Evolutionary conservation across 163 green algal species (phyloP), one percentile per base, ranked within the genome.

Genomic region (Botryococcus braunii): DNA sequence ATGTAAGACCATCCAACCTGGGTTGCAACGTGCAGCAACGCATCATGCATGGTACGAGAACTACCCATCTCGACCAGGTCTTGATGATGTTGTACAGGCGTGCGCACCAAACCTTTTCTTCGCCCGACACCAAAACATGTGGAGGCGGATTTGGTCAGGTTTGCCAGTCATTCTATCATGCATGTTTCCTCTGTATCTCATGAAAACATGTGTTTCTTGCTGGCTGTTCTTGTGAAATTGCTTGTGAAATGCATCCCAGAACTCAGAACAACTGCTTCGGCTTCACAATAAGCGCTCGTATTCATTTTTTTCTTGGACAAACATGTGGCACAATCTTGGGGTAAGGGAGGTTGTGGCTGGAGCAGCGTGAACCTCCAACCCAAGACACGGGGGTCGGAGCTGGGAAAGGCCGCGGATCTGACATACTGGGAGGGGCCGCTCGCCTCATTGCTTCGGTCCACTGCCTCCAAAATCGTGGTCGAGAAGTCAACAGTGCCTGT

Each of bases 351-450:
- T 60, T 11, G 32, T n/a, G 32, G 50, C 9, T 29, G n/a, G 31
- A 69, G 52, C 76, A 90, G 77, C 62, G 93, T 99, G 21, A 99
- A 98, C 84, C 98, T 93, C 0, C 93, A 93, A 25, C 98, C 93
- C 66, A 99, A 99, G 85, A 97, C 89, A 2, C 85, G 76, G 25
- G 93, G 93, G 49, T 89, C 98, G 46, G 93, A 93, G 17, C 92
- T 91, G 3, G 93, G 93, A 65, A 92, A 90, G 70, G 93, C 93
- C 13, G 93, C 93, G 35, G 93, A 99, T 71, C 83, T 99, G 47
- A 97, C 91, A 31, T 99, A 98, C 85, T 99, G 93, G 93, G 93
- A 99, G 78, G n/a, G n/a, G n/a, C n/a, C n/a, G n/a, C n/a, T n/a
- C n/a, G n/a, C n/a, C n/a, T n/a, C n/a, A n/a, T n/a, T n/a, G n/a